phyloP scores from a whole-genome alignment of 352 stramenopile species.

The Elongisporangium prolatum region DNA sequence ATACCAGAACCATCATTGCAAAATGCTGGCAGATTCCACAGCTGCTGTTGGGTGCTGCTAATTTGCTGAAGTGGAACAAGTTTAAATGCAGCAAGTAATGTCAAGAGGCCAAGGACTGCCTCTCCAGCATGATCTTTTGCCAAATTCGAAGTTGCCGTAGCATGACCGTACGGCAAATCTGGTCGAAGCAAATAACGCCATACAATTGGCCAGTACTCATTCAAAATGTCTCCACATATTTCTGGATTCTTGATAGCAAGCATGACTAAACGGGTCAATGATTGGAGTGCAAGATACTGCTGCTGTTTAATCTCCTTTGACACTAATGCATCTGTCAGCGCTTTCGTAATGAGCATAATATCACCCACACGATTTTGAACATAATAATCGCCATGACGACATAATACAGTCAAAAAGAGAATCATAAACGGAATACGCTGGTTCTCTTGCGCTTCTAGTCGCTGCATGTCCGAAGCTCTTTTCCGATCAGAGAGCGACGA shows the following conservation, averaged over 20 bases:
- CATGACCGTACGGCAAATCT: slow-evolving; percentile 43
- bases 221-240: slow-evolving; percentile 24
- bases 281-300: slow-evolving; percentile 41
- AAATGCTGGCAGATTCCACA: slow-evolving; percentile 53
- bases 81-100: slow-evolving; percentile 35
- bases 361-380: slow-evolving; percentile 49
- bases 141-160: slow-evolving; percentile 39
- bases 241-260: slow-evolving; percentile 27
- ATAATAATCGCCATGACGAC: slow-evolving; percentile 50
- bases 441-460: slow-evolving; percentile 24
- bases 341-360: slow-evolving; percentile 47
- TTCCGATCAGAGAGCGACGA: slow-evolving; percentile 19
- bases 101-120: slow-evolving; percentile 41
- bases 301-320: slow-evolving; percentile 42
- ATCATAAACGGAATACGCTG: slow-evolving; percentile 39
- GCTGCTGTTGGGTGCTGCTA: slow-evolving; percentile 17
- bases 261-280: slow-evolving; percentile 46
- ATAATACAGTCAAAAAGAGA: slow-evolving; percentile 37
- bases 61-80: slow-evolving; percentile 33
- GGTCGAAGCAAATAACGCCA: slow-evolving; percentile 47
- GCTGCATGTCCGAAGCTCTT: slow-evolving; percentile 11
- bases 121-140: slow-evolving; percentile 39
- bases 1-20: slow-evolving; percentile 4
- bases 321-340: slow-evolving; percentile 34
- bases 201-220: slow-evolving; percentile 39